phyloP scores from a whole-genome alignment of 2,329 filamentous ascomycete species.

The Chaetomiaceae sp. region DNA sequence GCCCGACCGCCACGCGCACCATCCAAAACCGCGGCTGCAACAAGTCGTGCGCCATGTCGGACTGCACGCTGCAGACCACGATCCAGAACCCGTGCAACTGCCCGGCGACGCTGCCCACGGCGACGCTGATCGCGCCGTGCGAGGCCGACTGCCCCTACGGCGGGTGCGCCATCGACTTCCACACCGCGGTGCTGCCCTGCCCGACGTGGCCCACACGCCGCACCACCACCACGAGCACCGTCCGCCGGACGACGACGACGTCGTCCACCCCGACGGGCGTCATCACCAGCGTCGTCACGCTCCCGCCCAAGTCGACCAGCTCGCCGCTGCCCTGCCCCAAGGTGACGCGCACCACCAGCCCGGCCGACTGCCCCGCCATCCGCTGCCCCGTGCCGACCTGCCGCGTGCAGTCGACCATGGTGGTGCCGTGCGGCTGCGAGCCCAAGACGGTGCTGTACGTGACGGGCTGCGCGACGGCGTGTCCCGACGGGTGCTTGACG shows the following conservation, averaged over 20 bases:
- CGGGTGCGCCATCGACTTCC: slow-evolving; percentile 30
- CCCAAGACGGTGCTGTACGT: slow-evolving; percentile 35
- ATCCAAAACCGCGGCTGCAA: slow-evolving; percentile 26
- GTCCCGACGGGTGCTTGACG: slow-evolving; percentile 33
- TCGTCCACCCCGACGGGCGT: slow-evolving; percentile 21
- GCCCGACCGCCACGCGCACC: slow-evolving; percentile 30
- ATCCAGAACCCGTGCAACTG: slow-evolving; percentile 30
- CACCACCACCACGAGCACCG: slow-evolving; percentile 26
- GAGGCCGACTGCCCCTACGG: slow-evolving; percentile 29
- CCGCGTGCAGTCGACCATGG: slow-evolving; percentile 28
- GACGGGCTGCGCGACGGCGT: slow-evolving; percentile 34
- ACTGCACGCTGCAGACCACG: slow-evolving; percentile 29
- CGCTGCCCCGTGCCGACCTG: slow-evolving; percentile 37
- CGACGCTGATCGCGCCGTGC: slow-evolving; percentile 30
- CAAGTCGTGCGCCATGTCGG: slow-evolving; percentile 25
- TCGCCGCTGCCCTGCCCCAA: slow-evolving; percentile 31
- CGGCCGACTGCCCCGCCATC: slow-evolving; percentile 32
- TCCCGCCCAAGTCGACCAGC: slow-evolving; percentile 24
- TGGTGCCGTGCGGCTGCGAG: slow-evolving; percentile 35
- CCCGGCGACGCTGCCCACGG: slow-evolving; percentile 27
- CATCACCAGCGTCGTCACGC: slow-evolving; percentile 24
- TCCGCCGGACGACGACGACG: slow-evolving; percentile 13
- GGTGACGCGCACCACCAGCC: slow-evolving; percentile 33
- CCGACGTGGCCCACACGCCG: slow-evolving; percentile 21
- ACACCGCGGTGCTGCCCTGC: slow-evolving; percentile 24